Base-by-base conservation (phyloP, 768 basidiomycete genomes). In the Termitomyces sp. region DNA sequence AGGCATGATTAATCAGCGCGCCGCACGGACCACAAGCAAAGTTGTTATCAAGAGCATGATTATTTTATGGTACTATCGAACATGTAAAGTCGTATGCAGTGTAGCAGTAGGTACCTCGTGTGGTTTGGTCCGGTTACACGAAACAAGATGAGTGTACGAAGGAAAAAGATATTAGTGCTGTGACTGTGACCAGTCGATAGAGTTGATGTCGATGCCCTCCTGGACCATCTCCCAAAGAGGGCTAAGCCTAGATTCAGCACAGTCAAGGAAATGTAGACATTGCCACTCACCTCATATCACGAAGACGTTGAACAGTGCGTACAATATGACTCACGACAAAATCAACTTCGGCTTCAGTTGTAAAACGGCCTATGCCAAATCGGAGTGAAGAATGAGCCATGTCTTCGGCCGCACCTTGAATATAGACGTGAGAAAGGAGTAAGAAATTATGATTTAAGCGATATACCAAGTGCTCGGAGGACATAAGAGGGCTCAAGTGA, bases 211-310 rank as follows among this genome's bases (percentile, higher is more conserved):
- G 57, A 98, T 95, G 42, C 96, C 96, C 68, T 98, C 97, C 72
- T 97, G 93, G 15, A 98, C 95, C 95, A 99, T 98, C 74, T 99
- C 97, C 96, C 96, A 99, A 52, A 99, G 72, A 34, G 97, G 97
- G 66, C 93, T 92, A 58, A 50, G 42, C 24, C 14, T 19, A 48
- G 35, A 21, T 24, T 63, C 54, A 59, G 57, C 49, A 52, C 45
- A n/a, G 54, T 38, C 17, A 11, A 55, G 21, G 47, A 50, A 41
- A 21, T 54, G 32, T 24, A 49, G 30, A 22, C 56, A 54, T 17
- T 14, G 15, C 48, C 43, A 66, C 78, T 30, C 49, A 85, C 88
- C 90, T 95, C 92, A 99, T 93, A 58, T 99, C 96, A 49, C 96
- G 83, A 60, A 99, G 79, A 59, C 80, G 81, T 47, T 85, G 82